Percentiles rank a stretch among this genome's conserved stretches.
These are phyloP conservation scores for Pholiota adiposa DNA, from an alignment of 1,284 basidiomycete genomes.

Conservation along the genomic window DNA sequence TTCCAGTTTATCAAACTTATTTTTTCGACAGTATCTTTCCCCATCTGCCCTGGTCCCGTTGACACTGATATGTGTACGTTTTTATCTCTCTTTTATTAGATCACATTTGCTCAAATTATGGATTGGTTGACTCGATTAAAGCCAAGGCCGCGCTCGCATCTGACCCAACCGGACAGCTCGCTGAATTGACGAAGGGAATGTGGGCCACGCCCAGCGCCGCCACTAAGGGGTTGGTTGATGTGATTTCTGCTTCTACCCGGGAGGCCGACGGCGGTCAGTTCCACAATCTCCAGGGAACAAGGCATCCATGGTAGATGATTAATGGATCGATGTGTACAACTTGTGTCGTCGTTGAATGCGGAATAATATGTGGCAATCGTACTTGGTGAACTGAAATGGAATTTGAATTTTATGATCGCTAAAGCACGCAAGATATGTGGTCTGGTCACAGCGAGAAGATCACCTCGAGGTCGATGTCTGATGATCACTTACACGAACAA, in stretches of 20 bases:
- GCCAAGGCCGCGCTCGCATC: neutral
- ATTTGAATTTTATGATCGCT: too few relatives aligned
- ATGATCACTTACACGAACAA: too few relatives aligned
- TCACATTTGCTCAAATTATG: neutral
- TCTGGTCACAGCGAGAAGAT: too few relatives aligned
- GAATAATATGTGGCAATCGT: too few relatives aligned
- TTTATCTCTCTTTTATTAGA: neutral
- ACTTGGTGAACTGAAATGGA: too few relatives aligned
- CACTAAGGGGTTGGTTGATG: too few relatives aligned
- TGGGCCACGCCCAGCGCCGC: too few relatives aligned
- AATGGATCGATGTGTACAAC: too few relatives aligned
- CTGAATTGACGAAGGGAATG: neutral
- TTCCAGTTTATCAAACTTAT: neutral
- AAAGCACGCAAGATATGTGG: too few relatives aligned
- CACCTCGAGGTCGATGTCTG: too few relatives aligned
- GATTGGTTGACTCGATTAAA: neutral
- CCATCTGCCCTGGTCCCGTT: conserved; percentile 1
- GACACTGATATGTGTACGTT: conserved; percentile 7
- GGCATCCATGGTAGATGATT: neutral
- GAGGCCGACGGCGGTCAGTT: neutral
- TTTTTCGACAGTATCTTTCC: neutral
- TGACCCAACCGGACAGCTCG: neutral
- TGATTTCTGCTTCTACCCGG: neutral
- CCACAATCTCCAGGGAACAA: neutral
- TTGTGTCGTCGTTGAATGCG: too few relatives aligned